Conservation (phyloP, 2,329 filamentous ascomycete species). For the Pseudogymnoascus sp. region DNA sequence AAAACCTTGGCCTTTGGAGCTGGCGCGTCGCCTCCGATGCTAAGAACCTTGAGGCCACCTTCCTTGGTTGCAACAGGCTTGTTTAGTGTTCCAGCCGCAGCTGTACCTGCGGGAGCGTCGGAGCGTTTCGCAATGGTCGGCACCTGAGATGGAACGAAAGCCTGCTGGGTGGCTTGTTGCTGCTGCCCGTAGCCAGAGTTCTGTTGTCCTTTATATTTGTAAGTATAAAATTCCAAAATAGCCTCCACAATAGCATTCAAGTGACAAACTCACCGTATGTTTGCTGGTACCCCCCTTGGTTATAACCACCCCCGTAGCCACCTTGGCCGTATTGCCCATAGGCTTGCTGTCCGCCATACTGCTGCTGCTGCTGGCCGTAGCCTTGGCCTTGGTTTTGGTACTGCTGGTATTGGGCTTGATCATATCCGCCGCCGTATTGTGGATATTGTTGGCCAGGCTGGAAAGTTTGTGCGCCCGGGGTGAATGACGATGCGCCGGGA, state of each 20-base stretch:
- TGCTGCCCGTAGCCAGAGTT: conserved; percentile 50
- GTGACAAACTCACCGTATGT: conserved; percentile 33
- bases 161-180: conserved; percentile 35
- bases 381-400: conserved; percentile 48
- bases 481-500: conserved; percentile 64
- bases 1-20: conserved; percentile 59
- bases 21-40: conserved; percentile 48
- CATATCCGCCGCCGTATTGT: conserved; percentile 49
- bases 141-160: conserved; percentile 16
- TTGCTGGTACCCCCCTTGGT: conserved; percentile 26
- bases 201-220: conserved; percentile 36
- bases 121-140: conserved; percentile 60
- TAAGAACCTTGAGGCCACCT: conserved; percentile 57
- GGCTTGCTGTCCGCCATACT: conserved; percentile 43
- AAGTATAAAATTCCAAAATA: conserved; percentile 12
- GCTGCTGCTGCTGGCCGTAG: conserved; percentile 45
- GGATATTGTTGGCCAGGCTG: conserved; percentile 65
- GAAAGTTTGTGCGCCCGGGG: conserved; percentile 64
- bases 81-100: conserved; percentile 36
- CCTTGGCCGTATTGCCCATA: conserved; percentile 47
- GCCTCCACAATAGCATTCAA: not conserved
- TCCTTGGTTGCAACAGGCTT: conserved; percentile 50
- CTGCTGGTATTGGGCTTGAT: conserved; percentile 48
- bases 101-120: conserved; percentile 37
- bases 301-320: conserved; percentile 33